phyloP scores from a whole-genome alignment of 495 filamentous ascomycete genomes.

The Trichocladium antarcticum region DNA sequence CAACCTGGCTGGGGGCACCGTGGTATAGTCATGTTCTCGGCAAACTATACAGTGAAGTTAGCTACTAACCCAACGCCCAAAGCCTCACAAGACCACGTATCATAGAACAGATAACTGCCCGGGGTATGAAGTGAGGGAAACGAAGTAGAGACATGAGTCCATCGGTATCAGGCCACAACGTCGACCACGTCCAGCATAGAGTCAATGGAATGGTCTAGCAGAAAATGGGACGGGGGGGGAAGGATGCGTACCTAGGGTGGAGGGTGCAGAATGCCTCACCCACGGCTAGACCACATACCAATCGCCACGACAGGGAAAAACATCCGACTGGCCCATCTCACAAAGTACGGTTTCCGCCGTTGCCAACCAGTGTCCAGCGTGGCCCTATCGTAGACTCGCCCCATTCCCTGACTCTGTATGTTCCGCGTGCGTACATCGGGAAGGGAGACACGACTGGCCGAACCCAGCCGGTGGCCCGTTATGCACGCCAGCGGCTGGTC shows the following conservation, averaged over 20 bases:
- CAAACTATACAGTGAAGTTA: too few species aligned
- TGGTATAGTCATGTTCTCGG: too few species aligned
- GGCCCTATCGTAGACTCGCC: not conserved
- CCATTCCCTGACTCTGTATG: not conserved
- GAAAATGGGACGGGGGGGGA: not conserved
- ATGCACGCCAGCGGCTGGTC: not conserved
- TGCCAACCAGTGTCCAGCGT: not conserved
- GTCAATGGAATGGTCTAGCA: not conserved
- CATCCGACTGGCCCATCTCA: constrained; percentile 1
- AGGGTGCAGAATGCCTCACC: not conserved
- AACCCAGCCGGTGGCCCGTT: not conserved
- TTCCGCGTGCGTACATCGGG: too few species aligned
- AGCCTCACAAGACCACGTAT: too few species aligned
- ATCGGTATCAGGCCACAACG: too few species aligned
- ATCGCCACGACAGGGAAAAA: constrained; percentile 1
- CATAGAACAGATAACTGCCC: too few species aligned
- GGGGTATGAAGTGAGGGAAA: not conserved
- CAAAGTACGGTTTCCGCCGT: not conserved
- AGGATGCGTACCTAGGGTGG: not conserved
- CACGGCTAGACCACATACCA: not conserved
- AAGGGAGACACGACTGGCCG: not conserved
- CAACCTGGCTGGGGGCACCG: too few species aligned
- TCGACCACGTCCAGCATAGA: too few species aligned
- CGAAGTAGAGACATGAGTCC: not conserved
- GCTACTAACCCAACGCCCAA: too few species aligned